Evolutionary conservation across 1,139 yeast species (phyloP), one percentile per base, ranked within the genome.

Genomic region (Geotrichum macrosporum): DNA sequence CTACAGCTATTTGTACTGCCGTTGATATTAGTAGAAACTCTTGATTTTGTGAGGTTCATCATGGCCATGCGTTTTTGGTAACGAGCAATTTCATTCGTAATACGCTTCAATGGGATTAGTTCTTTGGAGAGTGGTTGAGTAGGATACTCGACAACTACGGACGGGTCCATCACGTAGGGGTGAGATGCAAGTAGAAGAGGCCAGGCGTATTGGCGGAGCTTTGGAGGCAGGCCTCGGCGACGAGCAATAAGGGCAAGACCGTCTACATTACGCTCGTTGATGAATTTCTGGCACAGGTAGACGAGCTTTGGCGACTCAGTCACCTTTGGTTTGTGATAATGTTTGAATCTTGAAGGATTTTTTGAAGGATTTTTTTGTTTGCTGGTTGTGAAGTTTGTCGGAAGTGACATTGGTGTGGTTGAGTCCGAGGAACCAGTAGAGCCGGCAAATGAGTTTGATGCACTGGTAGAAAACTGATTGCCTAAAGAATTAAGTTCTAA

Each of bases 211-310:
- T 78, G 80, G 51, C 97, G 73, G 47, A 87, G 70, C 52, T 80
- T 76, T 0, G 95, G 94, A 1, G 96, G 96, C 21, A 88, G 71
- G 2, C 97, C 96, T 52, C 80, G 74, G 57, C 84, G 89, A 53
- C 96, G 73, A 2, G 95, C 89, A 13, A 89, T 68, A 53, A 81
- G 71, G 0, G 96, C 95, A 43, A 89, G 68, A 1, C 84, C 86
- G 41, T 78, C 80, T 48, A 77, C 75, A 60, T 83, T 80, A 48
- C 72, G 72, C 33, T 71, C 70, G 43, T 69, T 69, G 18, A 81
- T 66, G 56, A 73, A 80, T 38, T 57, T 53, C 40, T 62, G 61
- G 47, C 68, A 64, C 5, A 64, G 57, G 32, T 53, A 54, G 15
- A 64, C 64, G 35, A 65, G 58, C 9, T 58, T 55, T 4, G 71